A percentile compares a stretch with the other conserved stretches of the same genome.
Evolutionary conservation across 2,329 filamentous ascomycete species (phyloP).

Genomic region (Pseudopyricularia javanii): DNA sequence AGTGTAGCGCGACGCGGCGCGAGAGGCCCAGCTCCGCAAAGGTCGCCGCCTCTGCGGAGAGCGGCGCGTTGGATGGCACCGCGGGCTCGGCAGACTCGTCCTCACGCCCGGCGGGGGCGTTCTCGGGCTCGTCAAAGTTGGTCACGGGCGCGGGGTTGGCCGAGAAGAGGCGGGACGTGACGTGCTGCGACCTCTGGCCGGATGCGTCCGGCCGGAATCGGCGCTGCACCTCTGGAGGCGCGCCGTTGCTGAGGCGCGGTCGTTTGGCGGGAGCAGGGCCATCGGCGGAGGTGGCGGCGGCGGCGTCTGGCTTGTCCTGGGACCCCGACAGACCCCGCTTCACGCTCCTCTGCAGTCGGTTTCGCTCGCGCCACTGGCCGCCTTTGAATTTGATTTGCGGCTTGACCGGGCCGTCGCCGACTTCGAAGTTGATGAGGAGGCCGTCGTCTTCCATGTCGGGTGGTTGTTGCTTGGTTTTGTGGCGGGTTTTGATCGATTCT

Average conservation of each 20-base stretch:
- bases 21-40: conserved; percentile 82
- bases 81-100: conserved; percentile 37
- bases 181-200: conserved; percentile 15
- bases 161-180: conserved; percentile 86
- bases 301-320: conserved; percentile 10
- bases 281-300: conserved; percentile 4
- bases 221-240: conserved; percentile 9
- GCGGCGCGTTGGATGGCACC: conserved; percentile 76
- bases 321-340: conserved; percentile 12
- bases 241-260: conserved; percentile 12
- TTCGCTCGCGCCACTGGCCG: conserved; percentile 83
- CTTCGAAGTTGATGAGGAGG: conserved; percentile 84
- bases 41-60: conserved; percentile 70
- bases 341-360: conserved; percentile 59
- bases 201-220: conserved; percentile 13
- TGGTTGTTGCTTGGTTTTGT: neutral
- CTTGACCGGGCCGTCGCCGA: conserved; percentile 55
- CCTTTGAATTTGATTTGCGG: conserved; percentile 62
- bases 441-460: conserved; percentile 78
- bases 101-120: conserved; percentile 15
- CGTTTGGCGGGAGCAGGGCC: conserved; percentile 12
- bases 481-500: neutral
- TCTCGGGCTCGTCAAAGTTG: conserved; percentile 33
- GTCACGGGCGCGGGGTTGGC: conserved; percentile 71
- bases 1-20: conserved; percentile 64